Base-by-base conservation (phyloP, 768 basidiomycete species). In the Strobilomyces confusus region DNA sequence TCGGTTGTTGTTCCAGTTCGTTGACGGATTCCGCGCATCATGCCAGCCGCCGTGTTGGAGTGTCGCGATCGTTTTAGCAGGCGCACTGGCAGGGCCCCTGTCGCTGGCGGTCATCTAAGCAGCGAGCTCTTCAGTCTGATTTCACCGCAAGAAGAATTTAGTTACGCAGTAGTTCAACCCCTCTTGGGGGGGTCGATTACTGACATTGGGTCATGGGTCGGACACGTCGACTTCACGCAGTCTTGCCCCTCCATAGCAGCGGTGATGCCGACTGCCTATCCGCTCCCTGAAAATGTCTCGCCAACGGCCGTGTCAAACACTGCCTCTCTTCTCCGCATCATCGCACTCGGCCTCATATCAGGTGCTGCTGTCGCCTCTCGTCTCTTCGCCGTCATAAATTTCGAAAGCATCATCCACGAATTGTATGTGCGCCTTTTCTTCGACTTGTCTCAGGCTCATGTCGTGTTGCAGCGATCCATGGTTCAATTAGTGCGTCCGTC, bases 331-430 rank as follows among this genome's bases (percentile, higher is more conserved):
- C 77, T 99, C 60, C 86, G 92, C 59, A 92, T 95, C 58, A 80
- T 97, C 59, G 89, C 95, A 22, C 86, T 99, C 52, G 78, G 81
- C 15, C 78, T 95, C 66, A 98, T 98, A 63, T 93, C 93, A 51
- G 93, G 81, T 61, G 93, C 95, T 64, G 95, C 97, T 22, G 89
- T 98, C 65, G 87, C 95, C 32, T 95, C 94, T 54, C 86, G 97
- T 70, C 78, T 98, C 64, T 99, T 99, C 67, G 95, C 97, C 58
- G 97, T 99, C 63, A 76, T 98, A 58, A 92, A 98, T 62, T 98
- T 97, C 69, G 97, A 99, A 76, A 95, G 93, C 79, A 93, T 99
- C 64, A 98, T 99, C 63, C 95, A 98, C 72, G 97, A 98, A 78
- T 98, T 98, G 94, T 97, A 59, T 62, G 93, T 81, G 0, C 45